Evolutionary conservation across 2,329 filamentous ascomycete genomes (phyloP).

Genomic region (Cladosporium halotolerans): DNA sequence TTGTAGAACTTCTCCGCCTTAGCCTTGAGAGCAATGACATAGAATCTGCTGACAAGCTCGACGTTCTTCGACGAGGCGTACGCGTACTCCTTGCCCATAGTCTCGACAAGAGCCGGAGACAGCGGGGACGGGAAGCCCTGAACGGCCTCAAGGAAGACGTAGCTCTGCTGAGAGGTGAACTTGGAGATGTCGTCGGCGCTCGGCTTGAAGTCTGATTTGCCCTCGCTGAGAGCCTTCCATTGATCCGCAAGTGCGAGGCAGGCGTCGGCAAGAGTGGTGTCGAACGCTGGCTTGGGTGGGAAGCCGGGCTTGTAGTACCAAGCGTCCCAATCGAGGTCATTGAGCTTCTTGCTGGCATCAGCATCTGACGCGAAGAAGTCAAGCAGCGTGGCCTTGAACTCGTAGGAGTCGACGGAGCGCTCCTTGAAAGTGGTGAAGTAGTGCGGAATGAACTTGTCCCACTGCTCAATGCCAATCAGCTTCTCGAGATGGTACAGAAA

Average conservation of each 20-base stretch:
- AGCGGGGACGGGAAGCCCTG: constrained; percentile 62
- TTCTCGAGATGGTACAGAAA: constrained; percentile 89
- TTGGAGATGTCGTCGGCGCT: constrained; percentile 60
- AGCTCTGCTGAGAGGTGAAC: constrained; percentile 79
- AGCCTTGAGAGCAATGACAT: constrained; percentile 69
- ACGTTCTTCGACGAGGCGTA: constrained; percentile 73
- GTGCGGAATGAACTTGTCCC: constrained; percentile 91
- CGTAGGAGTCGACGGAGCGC: constrained; percentile 85
- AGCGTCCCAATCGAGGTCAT: constrained; percentile 77
- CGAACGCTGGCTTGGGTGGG: constrained; percentile 84
- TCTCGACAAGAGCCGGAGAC: constrained; percentile 56
- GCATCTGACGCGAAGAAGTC: constrained; percentile 73
- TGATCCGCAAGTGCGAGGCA: constrained; percentile 77
- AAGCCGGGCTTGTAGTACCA: constrained; percentile 86
- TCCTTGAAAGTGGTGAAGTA: constrained; percentile 82
- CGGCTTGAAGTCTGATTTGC: constrained; percentile 50
- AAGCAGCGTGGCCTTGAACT: constrained; percentile 84
- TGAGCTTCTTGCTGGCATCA: constrained; percentile 56
- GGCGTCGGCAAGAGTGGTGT: constrained; percentile 77
- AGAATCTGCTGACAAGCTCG: constrained; percentile 76
- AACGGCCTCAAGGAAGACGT: constrained; percentile 81
- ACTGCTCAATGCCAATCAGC: constrained; percentile 75
- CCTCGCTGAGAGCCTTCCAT: constrained; percentile 57
- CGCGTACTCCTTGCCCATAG: constrained; percentile 69
- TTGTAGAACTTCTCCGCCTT: constrained; percentile 63